Base-by-base conservation (phyloP, 2,329 filamentous ascomycete genomes). In the Pseudopyrenochaeta lycopersici region DNA sequence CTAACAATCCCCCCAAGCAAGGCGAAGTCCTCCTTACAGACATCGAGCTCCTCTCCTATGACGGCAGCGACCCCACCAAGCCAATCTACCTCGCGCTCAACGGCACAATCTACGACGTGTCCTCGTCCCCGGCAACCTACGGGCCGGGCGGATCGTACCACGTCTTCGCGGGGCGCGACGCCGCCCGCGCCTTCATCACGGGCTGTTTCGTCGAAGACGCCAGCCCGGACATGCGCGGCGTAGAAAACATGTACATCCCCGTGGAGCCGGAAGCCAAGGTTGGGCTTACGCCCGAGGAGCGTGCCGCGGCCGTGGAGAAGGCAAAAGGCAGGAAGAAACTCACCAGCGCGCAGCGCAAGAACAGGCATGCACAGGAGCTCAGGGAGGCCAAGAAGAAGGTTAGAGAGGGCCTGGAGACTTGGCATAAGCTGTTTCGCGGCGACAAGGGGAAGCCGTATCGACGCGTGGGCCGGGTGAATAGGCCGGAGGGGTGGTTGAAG, bases 71-170 rank as follows among this genome's bases (percentile, higher is more conserved):
- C 76, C 80, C 87, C 9, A 75, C 78, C 7, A 87, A 89, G 54
- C 95, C 95, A 6, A 86, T 98, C 74, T 96, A 97, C 80, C 85
- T 99, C 50, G 92, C 92, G 58, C 87, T 99, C 68, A 94, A 95
- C 80, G 89, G 90, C 70, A 90, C 87, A 52, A 90, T 96, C 77
- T 95, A 90, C 82, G 91, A 96, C 76, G 91, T 96, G 35, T 85
- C 85, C n/a, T 78, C 83, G 27, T 88, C 87, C 48, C 75, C 73
- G 9, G 32, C 53, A 1, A 76, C 73, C 50, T 83, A 83, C 82
- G 85, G 64, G 76, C 84, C 93, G 0, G 92, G 92, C 23, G 95
- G 93, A 4, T 87, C 87, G 32, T 99, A 99, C 81, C 84, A 88
- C 68, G 88, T 90, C 78, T 97, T 99, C 76, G 86, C 92, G 0